Evolutionary conservation across 1,139 yeast genomes (phyloP).

Genomic region (Yamadazyma sp.): DNA sequence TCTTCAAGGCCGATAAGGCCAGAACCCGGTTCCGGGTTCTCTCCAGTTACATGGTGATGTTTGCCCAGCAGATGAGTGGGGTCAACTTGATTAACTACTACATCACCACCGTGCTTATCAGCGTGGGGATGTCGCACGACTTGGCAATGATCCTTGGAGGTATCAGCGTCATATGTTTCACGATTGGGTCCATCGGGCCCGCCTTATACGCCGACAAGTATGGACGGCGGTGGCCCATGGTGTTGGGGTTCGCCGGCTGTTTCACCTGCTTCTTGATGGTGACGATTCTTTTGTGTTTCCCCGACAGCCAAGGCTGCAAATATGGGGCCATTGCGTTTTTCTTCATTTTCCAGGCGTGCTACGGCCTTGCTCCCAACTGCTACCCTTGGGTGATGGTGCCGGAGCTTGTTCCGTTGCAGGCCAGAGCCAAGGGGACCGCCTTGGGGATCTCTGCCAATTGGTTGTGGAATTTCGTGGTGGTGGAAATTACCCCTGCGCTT

Average conservation of each 20-base stretch:
- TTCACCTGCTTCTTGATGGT: constrained; percentile 14
- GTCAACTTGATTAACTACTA: constrained; percentile 79
- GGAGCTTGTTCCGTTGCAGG: constrained; percentile 22
- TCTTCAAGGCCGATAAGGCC: constrained; percentile 11
- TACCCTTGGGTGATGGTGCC: constrained; percentile 28
- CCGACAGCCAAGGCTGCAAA: constrained; percentile 5
- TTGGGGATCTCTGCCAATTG: constrained; percentile 38
- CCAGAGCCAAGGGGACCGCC: constrained; percentile 30
- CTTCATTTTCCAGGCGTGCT: constrained; percentile 14
- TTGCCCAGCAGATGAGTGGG: constrained; percentile 63
- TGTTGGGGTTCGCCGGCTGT: constrained; percentile 44
- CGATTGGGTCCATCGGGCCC: constrained; percentile 65
- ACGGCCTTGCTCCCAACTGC: constrained; percentile 27
- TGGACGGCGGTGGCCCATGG: constrained; percentile 69
- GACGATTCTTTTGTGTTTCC: constrained; percentile 11
- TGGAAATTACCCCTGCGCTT: constrained; percentile 28
- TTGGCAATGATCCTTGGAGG: constrained; percentile 67
- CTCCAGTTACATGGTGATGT: constrained; percentile 52
- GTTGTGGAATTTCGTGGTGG: constrained; percentile 39
- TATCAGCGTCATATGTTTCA: constrained; percentile 42
- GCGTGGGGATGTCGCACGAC: constrained; percentile 52
- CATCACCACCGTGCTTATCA: constrained; percentile 72
- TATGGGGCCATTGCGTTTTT: constrained; percentile 18
- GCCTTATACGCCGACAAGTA: constrained; percentile 64
- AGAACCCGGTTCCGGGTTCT: constrained; percentile 49